phyloP scores from a whole-genome alignment of 176 grass and related monocot genomes.

The Eleusine indica region DNA sequence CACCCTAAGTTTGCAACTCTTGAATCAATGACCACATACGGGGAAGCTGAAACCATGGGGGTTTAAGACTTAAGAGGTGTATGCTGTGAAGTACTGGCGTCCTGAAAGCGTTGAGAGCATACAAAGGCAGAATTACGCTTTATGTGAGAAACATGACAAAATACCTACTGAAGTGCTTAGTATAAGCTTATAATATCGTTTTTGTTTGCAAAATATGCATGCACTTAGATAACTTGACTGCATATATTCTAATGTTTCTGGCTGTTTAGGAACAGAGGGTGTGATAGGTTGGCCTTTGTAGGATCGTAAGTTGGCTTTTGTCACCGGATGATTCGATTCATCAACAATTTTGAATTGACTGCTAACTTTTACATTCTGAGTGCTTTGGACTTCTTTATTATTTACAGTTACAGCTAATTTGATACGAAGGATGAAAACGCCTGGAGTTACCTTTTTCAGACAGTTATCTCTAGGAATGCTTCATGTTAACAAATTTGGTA shows the following conservation, averaged over 20 bases:
- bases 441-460: background rate
- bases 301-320: too few species aligned
- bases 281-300: background rate
- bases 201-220: conserved; percentile 5
- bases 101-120: background rate
- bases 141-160: background rate
- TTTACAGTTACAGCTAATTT: conserved; percentile 15
- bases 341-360: background rate
- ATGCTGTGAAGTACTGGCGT: background rate
- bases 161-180: background rate
- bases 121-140: background rate
- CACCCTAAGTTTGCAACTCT: background rate
- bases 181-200: background rate
- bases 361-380: background rate
- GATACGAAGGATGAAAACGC: background rate
- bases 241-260: background rate
- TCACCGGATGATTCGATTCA: background rate
- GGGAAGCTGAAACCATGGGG: background rate
- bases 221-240: background rate
- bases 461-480: background rate
- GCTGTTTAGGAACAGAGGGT: background rate
- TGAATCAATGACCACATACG: background rate
- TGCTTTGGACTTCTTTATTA: background rate
- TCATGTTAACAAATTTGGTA: background rate
- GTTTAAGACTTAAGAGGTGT: background rate